A percentile compares a stretch with the other conserved stretches of the same genome.
These are phyloP conservation scores for Sarcodon aspratus DNA, from an alignment of 768 basidiomycete species.

Conservation along the genomic window DNA sequence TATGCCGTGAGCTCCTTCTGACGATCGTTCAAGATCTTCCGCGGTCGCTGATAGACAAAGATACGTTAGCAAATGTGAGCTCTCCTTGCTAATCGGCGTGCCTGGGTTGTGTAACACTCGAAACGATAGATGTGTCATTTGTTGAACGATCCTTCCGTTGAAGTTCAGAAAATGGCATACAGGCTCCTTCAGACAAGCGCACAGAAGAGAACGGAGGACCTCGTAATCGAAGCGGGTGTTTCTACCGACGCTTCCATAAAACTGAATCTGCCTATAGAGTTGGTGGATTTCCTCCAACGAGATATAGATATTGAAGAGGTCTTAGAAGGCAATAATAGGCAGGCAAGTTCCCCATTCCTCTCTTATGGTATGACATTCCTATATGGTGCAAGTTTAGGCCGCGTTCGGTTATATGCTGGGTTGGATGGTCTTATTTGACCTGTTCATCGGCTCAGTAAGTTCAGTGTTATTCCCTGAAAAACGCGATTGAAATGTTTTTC, in stretches of 20 bases:
- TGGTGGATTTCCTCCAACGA: conserved; percentile 51
- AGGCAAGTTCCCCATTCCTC: conserved; percentile 2
- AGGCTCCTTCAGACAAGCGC: conserved; percentile 60
- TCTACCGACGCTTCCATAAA: conserved; percentile 33
- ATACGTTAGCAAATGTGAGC: conserved; percentile 52
- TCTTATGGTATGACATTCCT: no score
- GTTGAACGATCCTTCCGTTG: conserved; percentile 46
- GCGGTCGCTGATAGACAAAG: conserved; percentile 44
- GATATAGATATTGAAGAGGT: conserved; percentile 28
- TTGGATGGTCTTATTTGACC: conserved; percentile 86
- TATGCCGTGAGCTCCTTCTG: conserved; percentile 59
- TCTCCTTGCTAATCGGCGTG: background rate
- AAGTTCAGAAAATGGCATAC: conserved; percentile 74
- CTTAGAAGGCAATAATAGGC: conserved; percentile 28
- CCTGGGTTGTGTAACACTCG: background rate
- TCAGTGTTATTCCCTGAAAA: background rate
- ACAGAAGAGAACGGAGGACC: conserved; percentile 61
- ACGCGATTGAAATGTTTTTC: background rate
- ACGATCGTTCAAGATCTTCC: conserved; percentile 61
- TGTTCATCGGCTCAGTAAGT: conserved; percentile 76
- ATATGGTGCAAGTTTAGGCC: conserved; percentile 13
- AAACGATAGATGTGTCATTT: conserved; percentile 65
- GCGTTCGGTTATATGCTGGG: conserved; percentile 63
- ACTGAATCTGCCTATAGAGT: conserved; percentile 51
- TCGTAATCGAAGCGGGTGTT: conserved; percentile 82